These are phyloP conservation scores for Helicostylum pulchrum DNA, from an alignment of 192 early-diverging fungal species.

Conservation along the genomic window DNA sequence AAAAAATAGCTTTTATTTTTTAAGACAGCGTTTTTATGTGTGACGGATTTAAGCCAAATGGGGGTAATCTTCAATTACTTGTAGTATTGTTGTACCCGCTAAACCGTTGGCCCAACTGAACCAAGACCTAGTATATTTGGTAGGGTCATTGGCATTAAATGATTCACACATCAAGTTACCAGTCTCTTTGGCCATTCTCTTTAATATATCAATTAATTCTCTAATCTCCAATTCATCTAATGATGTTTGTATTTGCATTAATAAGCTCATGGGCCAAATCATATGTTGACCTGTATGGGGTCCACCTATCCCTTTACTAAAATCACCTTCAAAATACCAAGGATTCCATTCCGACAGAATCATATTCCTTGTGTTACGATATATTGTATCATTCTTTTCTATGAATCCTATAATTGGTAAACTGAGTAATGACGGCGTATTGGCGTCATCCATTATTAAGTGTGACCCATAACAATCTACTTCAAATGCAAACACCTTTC, in stretches of 20 bases:
- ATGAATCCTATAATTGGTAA: slow-evolving; percentile 63
- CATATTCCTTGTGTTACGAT: slow-evolving; percentile 55
- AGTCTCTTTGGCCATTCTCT: slow-evolving; percentile 44
- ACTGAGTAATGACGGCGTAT: slow-evolving; percentile 59
- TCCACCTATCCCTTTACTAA: slow-evolving; percentile 56
- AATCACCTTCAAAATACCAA: slow-evolving; percentile 57
- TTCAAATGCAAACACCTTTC: slow-evolving; percentile 64
- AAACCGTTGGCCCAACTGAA: slow-evolving; percentile 67
- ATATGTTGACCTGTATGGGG: slow-evolving; percentile 50
- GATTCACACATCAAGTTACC: slow-evolving; percentile 66
- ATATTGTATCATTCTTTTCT: slow-evolving; percentile 41
- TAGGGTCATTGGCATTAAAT: slow-evolving; percentile 42
- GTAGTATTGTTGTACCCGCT: slow-evolving; percentile 41
- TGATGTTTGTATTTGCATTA: slow-evolving; percentile 54
- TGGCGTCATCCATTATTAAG: slow-evolving; percentile 71
- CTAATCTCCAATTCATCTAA: slow-evolving; percentile 43
- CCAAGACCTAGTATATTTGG: slow-evolving; percentile 44
- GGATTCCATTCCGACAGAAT: slow-evolving; percentile 62
- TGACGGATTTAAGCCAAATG: slow-evolving; percentile 15
- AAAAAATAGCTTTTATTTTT: background rate
- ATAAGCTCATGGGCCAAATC: slow-evolving; percentile 69
- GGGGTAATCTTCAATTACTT: slow-evolving; percentile 22
- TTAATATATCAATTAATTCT: slow-evolving; percentile 53
- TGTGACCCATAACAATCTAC: slow-evolving; percentile 67
- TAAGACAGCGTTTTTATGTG: background rate